Base-by-base conservation (phyloP, 805 yeast species). In the Saturnispora sanitii region DNA sequence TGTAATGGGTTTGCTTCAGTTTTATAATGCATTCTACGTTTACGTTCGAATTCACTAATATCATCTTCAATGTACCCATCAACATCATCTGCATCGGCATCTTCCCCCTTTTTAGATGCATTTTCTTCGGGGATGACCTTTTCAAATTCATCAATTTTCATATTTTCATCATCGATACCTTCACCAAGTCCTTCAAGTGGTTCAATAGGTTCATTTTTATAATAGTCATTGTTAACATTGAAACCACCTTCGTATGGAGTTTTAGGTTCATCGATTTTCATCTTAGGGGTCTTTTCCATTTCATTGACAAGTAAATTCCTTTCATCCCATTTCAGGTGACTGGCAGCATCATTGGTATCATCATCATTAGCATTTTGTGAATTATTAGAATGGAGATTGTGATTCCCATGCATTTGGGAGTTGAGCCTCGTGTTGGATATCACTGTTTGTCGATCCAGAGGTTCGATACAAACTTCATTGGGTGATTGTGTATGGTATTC, bases 211-310 rank as follows among this genome's bases (percentile, higher is more conserved):
- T 82, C 90, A 4, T 72, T 75, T 39, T 71, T 69, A 50, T 86
- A 85, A 55, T 82, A 82, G 52, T 87, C 94, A 25, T 84, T 85
- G 40, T 73, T 68, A 43, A 92, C 88, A 52, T 82, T 79, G 21
- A 84, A 81, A 1, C 95, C 94, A 9, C 92, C 94, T 56, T 84
- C 94, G 53, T 82, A 88, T 4, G 96, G 96, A 1, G 96, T 88
- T 66, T 88, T 88, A 18, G 96, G 96, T 58, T 88, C 96, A 54
- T 85, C 94, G 33, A 88, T 85, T 51, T 79, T 78, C 86, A 80
- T 79, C 22, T 84, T 79, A 18, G 86, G 73, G 9, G 70, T 60
- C 58, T 76, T 76, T 50, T 81, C 84, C 56, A 75, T 82, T 55
- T 87, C 94, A 3, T 84, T 71, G n/a, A 73, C 57, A 38, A 71